Base-by-base conservation (phyloP, 768 basidiomycete species). In the Auriculariales sp. region DNA sequence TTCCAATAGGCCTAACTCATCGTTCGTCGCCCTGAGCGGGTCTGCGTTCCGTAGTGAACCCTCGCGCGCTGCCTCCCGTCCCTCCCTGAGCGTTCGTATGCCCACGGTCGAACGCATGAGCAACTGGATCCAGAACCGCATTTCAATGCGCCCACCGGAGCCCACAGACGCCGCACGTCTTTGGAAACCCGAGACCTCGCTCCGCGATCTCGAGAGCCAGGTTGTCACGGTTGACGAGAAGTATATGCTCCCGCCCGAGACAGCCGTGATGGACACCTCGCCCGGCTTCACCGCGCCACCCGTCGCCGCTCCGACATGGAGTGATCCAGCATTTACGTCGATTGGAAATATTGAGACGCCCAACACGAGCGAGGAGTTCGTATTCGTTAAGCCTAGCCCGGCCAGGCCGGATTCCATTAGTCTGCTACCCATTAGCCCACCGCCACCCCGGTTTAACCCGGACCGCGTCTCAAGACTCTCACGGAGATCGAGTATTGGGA, bases 171-270 rank as follows among this genome's bases (percentile, higher is more conserved):
- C 39, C 7, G 39, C 27, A 19, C 39, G 39, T 7, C n/a, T n/a
- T n/a, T n/a, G n/a, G n/a, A n/a, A n/a, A n/a, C n/a, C n/a, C n/a
- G n/a, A n/a, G n/a, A n/a, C n/a, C n/a, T n/a, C n/a, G n/a, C n/a
- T n/a, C n/a, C n/a, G n/a, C n/a, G 39, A 44, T 19, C 15, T 44
- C 39, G 39, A 44, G 39, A n/a, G 9, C 0, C 39, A 44, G 22
- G 22, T 44, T 25, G 39, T 44, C 39, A 44, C 39, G 19, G 22
- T 44, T 19, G 39, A 44, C 39, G 39, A 44, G 39, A 44, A 44
- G 39, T 7, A 15, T 25, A 25, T 12, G 17, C 19, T 44, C 39
- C 22, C 19, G 22, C 22, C 27, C 14, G 39, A 44, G 39, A 44
- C 39, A 4, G 39, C 39, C 19, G 39, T 19, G 6, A 12, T 44